Base-by-base conservation (phyloP, 495 filamentous ascomycete species). In the Penicillium malachiteum region DNA sequence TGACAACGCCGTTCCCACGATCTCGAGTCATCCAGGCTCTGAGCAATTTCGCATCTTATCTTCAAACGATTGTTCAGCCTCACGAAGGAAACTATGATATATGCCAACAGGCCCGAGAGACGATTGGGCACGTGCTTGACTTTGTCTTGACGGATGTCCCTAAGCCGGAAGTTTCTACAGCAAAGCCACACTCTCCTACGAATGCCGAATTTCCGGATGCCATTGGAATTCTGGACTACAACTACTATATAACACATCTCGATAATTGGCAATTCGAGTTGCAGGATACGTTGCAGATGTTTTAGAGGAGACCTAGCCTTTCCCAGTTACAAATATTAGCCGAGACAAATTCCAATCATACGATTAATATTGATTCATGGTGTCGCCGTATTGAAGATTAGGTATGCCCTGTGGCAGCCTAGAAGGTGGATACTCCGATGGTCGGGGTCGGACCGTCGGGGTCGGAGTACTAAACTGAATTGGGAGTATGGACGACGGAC, bases 31-130 rank as follows among this genome's bases (percentile, higher is more conserved):
- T 62, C n/a, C 59, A 62, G 33, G 52, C 55, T 21, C 50, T 62
- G 13, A 62, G 55, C 31, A 48, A 48, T 5, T 53, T 62, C 41
- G 55, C 46, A 14, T 56, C 49, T 39, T 50, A 62, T 42, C 45
- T 62, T 0, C 50, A 51, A 51, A 53, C 45, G 7, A 54, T 54
- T n/a, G 50, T 58, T 33, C 44, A 33, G 16, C 45, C 48, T 26
- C 44, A 62, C 12, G 51, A 56, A 13, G 59, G 59, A 11, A 62
- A 62, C 17, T 62, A 62, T 21, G 55, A 54, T 16, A 55, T 62
- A 17, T 62, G 59, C 21, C 59, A 58, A 37, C 59, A 58, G 18
- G 59, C 50, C 21, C 55, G 55, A 12, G 54, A 50, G 48, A 14
- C 55, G 10, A 57, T 61, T 49, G 33, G 39, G 10, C 38, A 30